Evolutionary conservation across 768 basidiomycete genomes (phyloP).

Genomic region (Clitopilus passeckerianus): DNA sequence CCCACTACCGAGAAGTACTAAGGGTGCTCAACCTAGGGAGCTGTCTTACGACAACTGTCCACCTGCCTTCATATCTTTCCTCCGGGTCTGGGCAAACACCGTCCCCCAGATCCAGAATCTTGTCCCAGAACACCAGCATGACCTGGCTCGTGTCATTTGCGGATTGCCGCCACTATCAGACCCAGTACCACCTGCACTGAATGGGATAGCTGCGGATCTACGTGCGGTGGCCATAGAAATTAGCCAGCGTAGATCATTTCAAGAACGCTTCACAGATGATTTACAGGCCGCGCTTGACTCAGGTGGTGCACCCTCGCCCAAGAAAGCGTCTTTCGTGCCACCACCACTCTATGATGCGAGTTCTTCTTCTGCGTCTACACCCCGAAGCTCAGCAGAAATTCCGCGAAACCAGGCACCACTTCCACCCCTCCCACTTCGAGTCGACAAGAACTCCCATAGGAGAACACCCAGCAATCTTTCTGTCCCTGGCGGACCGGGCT

Average conservation of each 20-base stretch:
- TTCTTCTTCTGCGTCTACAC: constrained; percentile 17
- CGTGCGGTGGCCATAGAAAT: constrained; percentile 85
- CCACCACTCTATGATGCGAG: constrained; percentile 59
- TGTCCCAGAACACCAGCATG: constrained; percentile 63
- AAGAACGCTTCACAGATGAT: constrained; percentile 70
- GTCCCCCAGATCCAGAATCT: constrained; percentile 66
- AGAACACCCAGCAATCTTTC: background rate
- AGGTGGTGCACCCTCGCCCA: constrained; percentile 30
- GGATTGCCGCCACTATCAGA: constrained; percentile 43
- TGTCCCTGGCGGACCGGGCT: background rate
- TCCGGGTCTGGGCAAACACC: constrained; percentile 64
- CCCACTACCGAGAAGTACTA: constrained; percentile 60
- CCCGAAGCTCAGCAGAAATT: constrained; percentile 13
- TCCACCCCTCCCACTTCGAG: background rate
- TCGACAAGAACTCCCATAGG: background rate
- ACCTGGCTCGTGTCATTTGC: constrained; percentile 80
- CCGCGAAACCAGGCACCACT: constrained; percentile 4
- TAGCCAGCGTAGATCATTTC: constrained; percentile 78
- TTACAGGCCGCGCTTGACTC: constrained; percentile 78
- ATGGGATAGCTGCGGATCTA: constrained; percentile 74
- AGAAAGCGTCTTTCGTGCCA: constrained; percentile 63
- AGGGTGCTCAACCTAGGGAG: constrained; percentile 42
- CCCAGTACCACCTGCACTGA: constrained; percentile 36
- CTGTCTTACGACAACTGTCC: constrained; percentile 71
- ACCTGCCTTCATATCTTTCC: constrained; percentile 58